Evolutionary conservation across 1,284 basidiomycete genomes (phyloP), one percentile per base, ranked within the genome.

Genomic region (Salmacisia buchloeana): DNA sequence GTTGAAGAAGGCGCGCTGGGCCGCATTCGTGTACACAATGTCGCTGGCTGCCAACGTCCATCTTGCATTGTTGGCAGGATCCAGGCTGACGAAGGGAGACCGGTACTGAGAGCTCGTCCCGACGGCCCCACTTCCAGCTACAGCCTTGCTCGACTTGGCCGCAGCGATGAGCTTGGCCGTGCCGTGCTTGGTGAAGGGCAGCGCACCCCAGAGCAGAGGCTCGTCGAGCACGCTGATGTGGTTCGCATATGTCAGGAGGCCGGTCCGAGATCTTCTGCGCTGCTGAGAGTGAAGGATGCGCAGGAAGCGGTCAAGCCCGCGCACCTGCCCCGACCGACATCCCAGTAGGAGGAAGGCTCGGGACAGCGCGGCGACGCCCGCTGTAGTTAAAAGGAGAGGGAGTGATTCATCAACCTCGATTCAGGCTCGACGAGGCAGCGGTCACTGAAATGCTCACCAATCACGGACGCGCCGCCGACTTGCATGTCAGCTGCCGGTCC

Each of bases 21-120:
- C 71, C 63, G 58, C 86, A 81, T 93, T 96, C 6, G 90, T 97
- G 82, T 97, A 98, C 84, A 97, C 89, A 76, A 98, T 89, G 69
- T 98, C 94, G 21, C 89, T 89, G 1, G 94, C 94, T 61, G 90
- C 91, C 15, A 92, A 83, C 2, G 90, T 87, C 91, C 92, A 94
- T 60, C 92, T 84, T 31, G 85, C 89, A 34, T 84, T 87, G 29
- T 82, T 0, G 64, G 43, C 23, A 63, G 58, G 31, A 41, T 64
- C 31, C 67, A 72, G 2, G 68, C 60, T 1, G 52, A 46, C n/a
- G 60, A 39, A 0, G 74, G 77, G 25, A 78, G 52, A 0, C 60
- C 54, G 54, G 70, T 75, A 72, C 6, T 43, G 6, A 15, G 72
- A 79, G 21, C 77, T 63, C 3, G 71, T 71, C 6, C 73, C 76